phyloP scores from a whole-genome alignment of 208 protist genomes.

The Crithidia expoeki region DNA sequence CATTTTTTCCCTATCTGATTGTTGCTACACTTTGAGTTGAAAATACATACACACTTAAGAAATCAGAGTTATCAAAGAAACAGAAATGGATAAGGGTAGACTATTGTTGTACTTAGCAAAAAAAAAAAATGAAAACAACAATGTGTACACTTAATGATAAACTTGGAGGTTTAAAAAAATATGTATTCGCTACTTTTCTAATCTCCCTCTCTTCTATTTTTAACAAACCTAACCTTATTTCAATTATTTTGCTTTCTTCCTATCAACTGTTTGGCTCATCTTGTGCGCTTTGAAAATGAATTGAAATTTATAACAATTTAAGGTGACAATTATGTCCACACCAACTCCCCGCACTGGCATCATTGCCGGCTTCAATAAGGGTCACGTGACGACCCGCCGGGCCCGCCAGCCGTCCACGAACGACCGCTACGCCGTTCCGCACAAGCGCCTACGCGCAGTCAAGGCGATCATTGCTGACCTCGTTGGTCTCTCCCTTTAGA shows the following conservation, averaged over 20 bases:
- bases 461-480: constrained; percentile 92
- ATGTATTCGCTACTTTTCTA: too few relatives aligned
- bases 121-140: too few relatives aligned
- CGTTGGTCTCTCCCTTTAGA: constrained; percentile 90
- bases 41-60: too few relatives aligned
- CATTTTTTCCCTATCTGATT: too few relatives aligned
- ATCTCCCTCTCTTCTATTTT: constrained; percentile 9
- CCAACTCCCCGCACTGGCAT: too few relatives aligned
- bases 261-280: constrained; percentile 10
- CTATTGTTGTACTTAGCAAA: too few relatives aligned
- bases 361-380: constrained; percentile 93
- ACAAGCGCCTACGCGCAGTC: constrained; percentile 90
- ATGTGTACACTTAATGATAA: too few relatives aligned
- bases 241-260: constrained; percentile 24
- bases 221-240: neutral
- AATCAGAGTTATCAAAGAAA: too few relatives aligned
- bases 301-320: neutral
- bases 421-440: constrained; percentile 83
- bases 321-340: constrained; percentile 50
- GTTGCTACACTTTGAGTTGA: too few relatives aligned
- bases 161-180: too few relatives aligned
- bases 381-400: constrained; percentile 89
- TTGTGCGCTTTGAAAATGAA: neutral
- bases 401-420: constrained; percentile 70
- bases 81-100: too few relatives aligned